Evolutionary conservation across 2,329 filamentous ascomycete genomes (phyloP).

Genomic region (Talaromyces marneffei): DNA sequence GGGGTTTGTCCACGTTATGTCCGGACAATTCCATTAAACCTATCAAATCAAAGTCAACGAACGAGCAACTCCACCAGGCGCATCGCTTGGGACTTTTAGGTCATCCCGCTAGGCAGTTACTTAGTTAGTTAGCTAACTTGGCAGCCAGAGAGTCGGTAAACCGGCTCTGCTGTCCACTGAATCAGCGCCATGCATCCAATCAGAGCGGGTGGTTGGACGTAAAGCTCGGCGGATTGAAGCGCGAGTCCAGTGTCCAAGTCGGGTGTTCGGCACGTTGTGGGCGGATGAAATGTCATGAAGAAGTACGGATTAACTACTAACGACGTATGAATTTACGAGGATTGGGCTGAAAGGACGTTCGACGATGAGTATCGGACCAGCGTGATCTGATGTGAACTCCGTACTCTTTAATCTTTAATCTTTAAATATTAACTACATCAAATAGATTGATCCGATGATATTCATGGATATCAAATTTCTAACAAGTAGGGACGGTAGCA

Average conservation of each 20-base stretch:
- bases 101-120: not conserved
- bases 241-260: not conserved
- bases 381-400: not conserved
- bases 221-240: not conserved
- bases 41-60: not conserved
- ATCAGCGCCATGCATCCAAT: not conserved
- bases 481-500: not conserved
- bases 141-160: not conserved
- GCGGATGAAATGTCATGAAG: not conserved
- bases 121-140: too few relatives aligned
- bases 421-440: not conserved
- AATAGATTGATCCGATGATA: not conserved
- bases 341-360: not conserved
- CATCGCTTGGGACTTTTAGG: not conserved
- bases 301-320: too few relatives aligned
- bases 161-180: not conserved
- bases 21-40: not conserved
- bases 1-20: not conserved
- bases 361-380: not conserved
- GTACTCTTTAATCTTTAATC: not conserved
- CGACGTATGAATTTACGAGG: not conserved
- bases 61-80: not conserved
- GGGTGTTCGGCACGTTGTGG: not conserved
- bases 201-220: not conserved
- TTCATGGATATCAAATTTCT: not conserved